Evolutionary conservation across 257 asterid species (phyloP).

Genomic region (Lantana camara): DNA sequence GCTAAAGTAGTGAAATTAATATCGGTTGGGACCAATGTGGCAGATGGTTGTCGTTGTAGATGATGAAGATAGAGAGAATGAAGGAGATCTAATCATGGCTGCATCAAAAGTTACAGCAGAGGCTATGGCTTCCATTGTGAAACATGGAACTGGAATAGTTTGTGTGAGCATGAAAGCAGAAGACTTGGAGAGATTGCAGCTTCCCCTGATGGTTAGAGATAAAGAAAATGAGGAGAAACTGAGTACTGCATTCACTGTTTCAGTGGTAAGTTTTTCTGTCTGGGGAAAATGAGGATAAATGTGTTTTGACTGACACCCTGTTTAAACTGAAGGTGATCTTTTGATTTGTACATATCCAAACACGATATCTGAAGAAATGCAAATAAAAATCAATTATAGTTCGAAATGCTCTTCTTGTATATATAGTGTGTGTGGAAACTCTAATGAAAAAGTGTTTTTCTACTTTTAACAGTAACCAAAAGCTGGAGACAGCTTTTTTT

Average conservation of each 20-base stretch:
- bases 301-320: not conserved
- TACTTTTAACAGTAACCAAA: too few relatives aligned
- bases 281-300: constrained; percentile 1
- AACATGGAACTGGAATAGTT: constrained; percentile 93
- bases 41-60: constrained; percentile 97
- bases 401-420: constrained; percentile 7
- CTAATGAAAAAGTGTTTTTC: too few relatives aligned
- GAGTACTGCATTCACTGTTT: constrained; percentile 82
- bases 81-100: constrained; percentile 95
- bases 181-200: constrained; percentile 79
- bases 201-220: constrained; percentile 88
- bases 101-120: constrained; percentile 88
- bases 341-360: not conserved
- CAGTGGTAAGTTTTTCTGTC: constrained; percentile 63
- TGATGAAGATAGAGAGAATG: constrained; percentile 95
- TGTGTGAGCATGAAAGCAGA: constrained; percentile 94
- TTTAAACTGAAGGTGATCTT: not conserved
- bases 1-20: not conserved
- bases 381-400: not conserved
- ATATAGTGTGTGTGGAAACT: not conserved
- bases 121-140: constrained; percentile 95
- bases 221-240: constrained; percentile 94
- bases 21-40: constrained; percentile 11
- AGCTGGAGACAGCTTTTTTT: too few relatives aligned
- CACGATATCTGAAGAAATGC: not conserved